phyloP scores from a whole-genome alignment of 306 rosid species.

The Corylus heterophylla region DNA sequence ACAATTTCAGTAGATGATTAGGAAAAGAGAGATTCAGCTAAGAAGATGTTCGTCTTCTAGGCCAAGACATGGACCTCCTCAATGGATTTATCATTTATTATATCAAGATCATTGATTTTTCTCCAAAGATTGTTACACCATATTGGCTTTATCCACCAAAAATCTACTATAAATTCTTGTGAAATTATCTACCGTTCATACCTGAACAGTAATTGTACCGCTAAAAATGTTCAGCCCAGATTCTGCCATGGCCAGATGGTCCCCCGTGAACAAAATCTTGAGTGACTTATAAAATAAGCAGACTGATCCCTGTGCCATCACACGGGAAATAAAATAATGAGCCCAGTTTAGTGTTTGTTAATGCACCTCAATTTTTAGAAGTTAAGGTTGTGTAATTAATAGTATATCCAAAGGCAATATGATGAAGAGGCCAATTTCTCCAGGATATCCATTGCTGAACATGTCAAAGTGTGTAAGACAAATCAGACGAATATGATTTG shows the following conservation, averaged over 20 bases:
- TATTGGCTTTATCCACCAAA: neutral
- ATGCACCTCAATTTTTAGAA: neutral
- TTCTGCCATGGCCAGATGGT: conserved; percentile 7
- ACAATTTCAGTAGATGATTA: neutral
- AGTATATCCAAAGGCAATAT: neutral
- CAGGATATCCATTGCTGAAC: neutral
- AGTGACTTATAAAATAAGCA: conserved; percentile 11
- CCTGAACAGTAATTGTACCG: conserved; percentile 7
- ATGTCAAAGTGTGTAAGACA: neutral
- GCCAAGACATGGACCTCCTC: neutral
- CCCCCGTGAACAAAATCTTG: conserved; percentile 19
- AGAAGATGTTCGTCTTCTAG: neutral
- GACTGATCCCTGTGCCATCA: conserved; percentile 16
- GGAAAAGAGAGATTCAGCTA: neutral
- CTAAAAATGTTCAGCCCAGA: conserved; percentile 5
- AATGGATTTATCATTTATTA: neutral
- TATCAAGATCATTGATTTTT: neutral
- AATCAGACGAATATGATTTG: neutral
- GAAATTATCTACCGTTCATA: neutral
- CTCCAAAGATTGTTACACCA: neutral
- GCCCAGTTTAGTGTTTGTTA: neutral
- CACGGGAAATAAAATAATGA: neutral
- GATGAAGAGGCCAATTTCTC: neutral
- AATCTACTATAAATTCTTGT: neutral
- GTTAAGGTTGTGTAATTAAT: neutral